Percentiles rank a stretch among this genome's conserved stretches.
These are phyloP conservation scores for Symbiotaphrina buchneri DNA, from an alignment of 495 filamentous ascomycete species.

Conservation along the genomic window DNA sequence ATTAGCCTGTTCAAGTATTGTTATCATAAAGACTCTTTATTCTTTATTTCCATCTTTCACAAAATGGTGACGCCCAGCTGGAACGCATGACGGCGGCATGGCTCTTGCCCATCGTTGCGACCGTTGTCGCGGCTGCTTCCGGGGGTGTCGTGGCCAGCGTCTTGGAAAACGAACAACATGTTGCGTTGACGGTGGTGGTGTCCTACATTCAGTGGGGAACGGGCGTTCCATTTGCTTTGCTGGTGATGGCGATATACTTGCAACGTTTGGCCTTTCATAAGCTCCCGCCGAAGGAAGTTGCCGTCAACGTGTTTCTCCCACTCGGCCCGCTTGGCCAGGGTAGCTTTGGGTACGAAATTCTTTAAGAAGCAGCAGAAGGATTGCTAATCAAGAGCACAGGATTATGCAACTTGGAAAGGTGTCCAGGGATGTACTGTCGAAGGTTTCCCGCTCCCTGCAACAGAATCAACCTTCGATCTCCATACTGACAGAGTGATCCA, in stretches of 20 bases:
- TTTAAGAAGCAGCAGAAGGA: too few species aligned
- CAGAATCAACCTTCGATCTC: too few species aligned
- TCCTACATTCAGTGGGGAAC: constrained; percentile 37
- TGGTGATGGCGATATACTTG: constrained; percentile 35
- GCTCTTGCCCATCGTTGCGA: constrained; percentile 35
- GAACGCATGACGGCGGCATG: constrained; percentile 31
- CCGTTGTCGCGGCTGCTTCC: constrained; percentile 33
- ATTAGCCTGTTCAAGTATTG: too few species aligned
- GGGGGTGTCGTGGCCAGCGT: constrained; percentile 30
- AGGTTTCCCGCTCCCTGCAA: too few species aligned
- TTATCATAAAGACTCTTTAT: too few species aligned
- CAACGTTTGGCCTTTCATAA: constrained; percentile 32
- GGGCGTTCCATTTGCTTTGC: constrained; percentile 28
- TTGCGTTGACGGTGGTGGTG: constrained; percentile 29
- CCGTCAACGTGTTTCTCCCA: constrained; percentile 38
- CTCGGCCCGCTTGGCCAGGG: constrained; percentile 36
- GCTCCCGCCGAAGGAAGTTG: constrained; percentile 30
- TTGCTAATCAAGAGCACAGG: too few species aligned
- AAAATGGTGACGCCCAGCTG: constrained; percentile 15
- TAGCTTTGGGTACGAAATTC: too few species aligned
- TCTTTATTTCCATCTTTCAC: too few species aligned
- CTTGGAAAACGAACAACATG: constrained; percentile 25
- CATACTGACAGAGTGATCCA: too few species aligned
- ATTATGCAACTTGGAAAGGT: constrained; percentile 32
- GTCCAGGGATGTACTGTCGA: constrained; percentile 23